Evolutionary conservation across 768 basidiomycete species (phyloP).

Genomic region (Suillus clintonianus): DNA sequence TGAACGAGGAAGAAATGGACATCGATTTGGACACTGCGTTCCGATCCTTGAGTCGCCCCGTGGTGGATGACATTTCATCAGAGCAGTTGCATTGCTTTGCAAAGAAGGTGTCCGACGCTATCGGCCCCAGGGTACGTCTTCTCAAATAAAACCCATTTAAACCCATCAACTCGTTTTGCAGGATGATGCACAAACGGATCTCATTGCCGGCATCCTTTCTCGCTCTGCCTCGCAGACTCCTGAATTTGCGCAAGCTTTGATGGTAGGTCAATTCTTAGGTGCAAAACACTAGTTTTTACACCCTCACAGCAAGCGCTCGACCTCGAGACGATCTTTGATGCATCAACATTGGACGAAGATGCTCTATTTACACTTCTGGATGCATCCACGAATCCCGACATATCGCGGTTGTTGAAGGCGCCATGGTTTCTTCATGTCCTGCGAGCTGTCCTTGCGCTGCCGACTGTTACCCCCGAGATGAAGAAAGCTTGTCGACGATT

Average conservation of each 20-base stretch:
- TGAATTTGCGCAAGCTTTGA: conserved; percentile 38
- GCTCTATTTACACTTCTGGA: conserved; percentile 61
- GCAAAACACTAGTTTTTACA: conserved; percentile 11
- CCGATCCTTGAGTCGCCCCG: conserved; percentile 54
- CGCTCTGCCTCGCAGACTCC: conserved; percentile 70
- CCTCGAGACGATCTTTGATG: conserved; percentile 53
- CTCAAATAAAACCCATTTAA: conserved; percentile 5
- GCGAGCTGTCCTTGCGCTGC: conserved; percentile 32
- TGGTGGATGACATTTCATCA: conserved; percentile 54
- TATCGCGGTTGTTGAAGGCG: conserved; percentile 53
- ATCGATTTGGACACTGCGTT: conserved; percentile 62
- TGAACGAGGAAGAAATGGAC: conserved; percentile 51
- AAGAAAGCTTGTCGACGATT: conserved; percentile 52
- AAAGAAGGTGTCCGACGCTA: conserved; percentile 51
- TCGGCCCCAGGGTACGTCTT: conserved; percentile 54
- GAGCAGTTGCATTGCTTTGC: conserved; percentile 59
- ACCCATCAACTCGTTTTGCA: conserved; percentile 23
- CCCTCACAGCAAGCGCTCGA: conserved; percentile 57
- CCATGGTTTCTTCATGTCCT: conserved; percentile 38
- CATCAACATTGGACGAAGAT: conserved; percentile 51
- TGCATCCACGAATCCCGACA: conserved; percentile 64
- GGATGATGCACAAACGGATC: conserved; percentile 58
- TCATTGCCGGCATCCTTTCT: conserved; percentile 61
- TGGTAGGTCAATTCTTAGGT: conserved; percentile 40
- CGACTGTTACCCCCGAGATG: conserved; percentile 40